These are phyloP conservation scores for Picochlorum sp. DNA, from an alignment of 139 green algal genomes.

Conservation along the genomic window DNA sequence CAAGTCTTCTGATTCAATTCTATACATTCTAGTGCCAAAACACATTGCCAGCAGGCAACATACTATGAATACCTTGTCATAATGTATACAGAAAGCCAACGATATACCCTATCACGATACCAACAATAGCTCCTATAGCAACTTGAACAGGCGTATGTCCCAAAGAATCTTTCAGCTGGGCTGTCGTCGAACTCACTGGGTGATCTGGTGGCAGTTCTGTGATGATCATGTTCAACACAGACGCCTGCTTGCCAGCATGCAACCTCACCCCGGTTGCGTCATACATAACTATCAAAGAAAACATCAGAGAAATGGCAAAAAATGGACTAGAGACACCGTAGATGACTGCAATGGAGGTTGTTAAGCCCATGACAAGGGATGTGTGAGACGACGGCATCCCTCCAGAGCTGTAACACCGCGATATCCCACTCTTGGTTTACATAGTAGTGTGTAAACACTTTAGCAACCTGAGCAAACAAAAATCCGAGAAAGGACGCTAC, in stretches of 20 bases:
- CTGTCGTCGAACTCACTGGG: slow-evolving; percentile 33
- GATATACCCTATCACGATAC: slow-evolving; percentile 26
- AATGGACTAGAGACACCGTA: slow-evolving; percentile 40
- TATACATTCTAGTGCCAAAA: no score
- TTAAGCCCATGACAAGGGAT: slow-evolving; percentile 54
- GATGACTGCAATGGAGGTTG: slow-evolving; percentile 52
- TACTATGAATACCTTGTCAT: not conserved
- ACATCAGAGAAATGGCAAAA: slow-evolving; percentile 63
- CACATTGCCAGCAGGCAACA: no score
- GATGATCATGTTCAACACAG: slow-evolving; percentile 88
- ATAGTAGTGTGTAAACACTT: slow-evolving; percentile 61
- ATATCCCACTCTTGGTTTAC: slow-evolving; percentile 39
- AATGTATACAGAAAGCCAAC: slow-evolving; percentile 22
- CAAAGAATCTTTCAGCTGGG: slow-evolving; percentile 57
- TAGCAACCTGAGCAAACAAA: slow-evolving; percentile 54
- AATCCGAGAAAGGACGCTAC: slow-evolving; percentile 62
- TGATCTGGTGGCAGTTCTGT: slow-evolving; percentile 69
- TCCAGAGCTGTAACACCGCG: slow-evolving; percentile 34
- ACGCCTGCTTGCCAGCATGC: slow-evolving; percentile 91
- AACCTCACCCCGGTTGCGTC: slow-evolving; percentile 88
- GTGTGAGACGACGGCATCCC: slow-evolving; percentile 76
- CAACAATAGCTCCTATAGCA: slow-evolving; percentile 26
- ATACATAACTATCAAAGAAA: slow-evolving; percentile 77
- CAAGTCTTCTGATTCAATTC: no score
- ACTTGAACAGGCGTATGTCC: slow-evolving; percentile 72